Conservation (phyloP, 768 basidiomycete genomes). For the Naganishia kalamii region DNA sequence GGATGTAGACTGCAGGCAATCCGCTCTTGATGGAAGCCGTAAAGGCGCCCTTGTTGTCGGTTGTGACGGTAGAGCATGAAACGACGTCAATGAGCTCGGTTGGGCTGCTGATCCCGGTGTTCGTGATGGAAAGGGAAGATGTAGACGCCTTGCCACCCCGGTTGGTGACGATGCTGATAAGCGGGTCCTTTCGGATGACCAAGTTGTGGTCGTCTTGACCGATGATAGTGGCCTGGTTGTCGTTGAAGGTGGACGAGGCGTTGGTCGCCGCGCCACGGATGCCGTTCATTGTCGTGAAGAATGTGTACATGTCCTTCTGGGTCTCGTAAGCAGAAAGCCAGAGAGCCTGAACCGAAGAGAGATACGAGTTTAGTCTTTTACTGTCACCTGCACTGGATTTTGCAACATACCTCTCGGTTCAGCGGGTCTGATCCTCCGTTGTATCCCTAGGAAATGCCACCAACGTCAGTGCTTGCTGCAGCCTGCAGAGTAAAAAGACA, state of each 20-base stretch:
- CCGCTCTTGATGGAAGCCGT: slow-evolving; percentile 31
- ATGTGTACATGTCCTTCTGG: slow-evolving; percentile 36
- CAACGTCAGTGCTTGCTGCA: background rate
- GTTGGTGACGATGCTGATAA: slow-evolving; percentile 40
- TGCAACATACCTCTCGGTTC: slow-evolving; percentile 36
- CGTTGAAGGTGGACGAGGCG: slow-evolving; percentile 38
- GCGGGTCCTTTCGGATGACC: slow-evolving; percentile 36
- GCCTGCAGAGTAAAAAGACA: slow-evolving; percentile 4
- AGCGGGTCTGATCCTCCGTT: slow-evolving; percentile 43
- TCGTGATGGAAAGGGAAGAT: slow-evolving; percentile 27
- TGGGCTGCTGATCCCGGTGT: slow-evolving; percentile 30
- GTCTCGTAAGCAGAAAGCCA: slow-evolving; percentile 39
- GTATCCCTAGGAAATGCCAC: slow-evolving; percentile 30
- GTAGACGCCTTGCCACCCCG: slow-evolving; percentile 30
- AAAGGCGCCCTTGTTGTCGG: slow-evolving; percentile 36
- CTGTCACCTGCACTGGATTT: background rate
- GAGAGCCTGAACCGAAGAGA: slow-evolving; percentile 23
- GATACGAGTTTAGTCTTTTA: background rate
- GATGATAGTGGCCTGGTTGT: slow-evolving; percentile 36
- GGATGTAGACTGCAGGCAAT: slow-evolving; percentile 36
- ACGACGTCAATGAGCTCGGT: slow-evolving; percentile 36
- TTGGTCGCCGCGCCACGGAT: slow-evolving; percentile 36
- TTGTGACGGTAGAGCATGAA: slow-evolving; percentile 32
- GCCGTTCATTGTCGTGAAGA: slow-evolving; percentile 37
- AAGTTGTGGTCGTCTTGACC: slow-evolving; percentile 31